A percentile compares a stretch with the other conserved stretches of the same genome.
Evolutionary conservation across 2,329 filamentous ascomycete species (phyloP).

Genomic region (Fusarium nanum): DNA sequence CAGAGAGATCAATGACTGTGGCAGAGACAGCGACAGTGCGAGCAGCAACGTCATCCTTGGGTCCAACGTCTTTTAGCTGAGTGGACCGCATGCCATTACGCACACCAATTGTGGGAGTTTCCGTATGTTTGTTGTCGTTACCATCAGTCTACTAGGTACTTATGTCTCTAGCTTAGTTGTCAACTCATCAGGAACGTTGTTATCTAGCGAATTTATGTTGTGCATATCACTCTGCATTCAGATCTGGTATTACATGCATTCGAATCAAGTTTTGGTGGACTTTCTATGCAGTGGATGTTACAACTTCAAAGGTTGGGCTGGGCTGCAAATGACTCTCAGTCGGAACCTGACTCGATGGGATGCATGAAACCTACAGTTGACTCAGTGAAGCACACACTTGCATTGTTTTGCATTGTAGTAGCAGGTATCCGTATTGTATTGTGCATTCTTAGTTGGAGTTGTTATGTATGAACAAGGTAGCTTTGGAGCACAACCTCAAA

Average conservation of each 20-base stretch:
- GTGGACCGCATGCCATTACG: slow-evolving; percentile 23
- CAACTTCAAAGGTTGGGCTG: background rate
- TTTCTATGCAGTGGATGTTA: background rate
- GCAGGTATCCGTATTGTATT: background rate
- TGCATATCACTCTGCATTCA: slow-evolving; percentile 43
- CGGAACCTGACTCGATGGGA: slow-evolving; percentile 31
- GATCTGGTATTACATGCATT: slow-evolving; percentile 38
- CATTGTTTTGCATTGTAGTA: background rate
- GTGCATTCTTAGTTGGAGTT: slow-evolving; percentile 11
- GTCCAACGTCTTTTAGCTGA: slow-evolving; percentile 14
- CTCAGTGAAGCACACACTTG: slow-evolving; percentile 13
- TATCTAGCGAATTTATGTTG: slow-evolving; percentile 39
- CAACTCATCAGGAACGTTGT: background rate
- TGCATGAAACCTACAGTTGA: slow-evolving; percentile 29
- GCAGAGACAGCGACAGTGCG: slow-evolving; percentile 41
- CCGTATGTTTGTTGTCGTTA: slow-evolving; percentile 13
- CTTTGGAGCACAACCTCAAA: slow-evolving; percentile 23
- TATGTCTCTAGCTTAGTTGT: slow-evolving; percentile 14
- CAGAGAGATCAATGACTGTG: slow-evolving; percentile 6
- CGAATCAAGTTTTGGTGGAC: slow-evolving; percentile 8
- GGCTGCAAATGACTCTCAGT: slow-evolving; percentile 25
- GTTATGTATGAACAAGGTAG: slow-evolving; percentile 12
- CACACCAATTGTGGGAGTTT: slow-evolving; percentile 16
- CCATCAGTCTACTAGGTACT: background rate
- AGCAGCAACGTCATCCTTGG: slow-evolving; percentile 20